Evolutionary conservation across 1,139 yeast species (phyloP), one percentile per base, ranked within the genome.

Genomic region (Yamadazyma mexicana): DNA sequence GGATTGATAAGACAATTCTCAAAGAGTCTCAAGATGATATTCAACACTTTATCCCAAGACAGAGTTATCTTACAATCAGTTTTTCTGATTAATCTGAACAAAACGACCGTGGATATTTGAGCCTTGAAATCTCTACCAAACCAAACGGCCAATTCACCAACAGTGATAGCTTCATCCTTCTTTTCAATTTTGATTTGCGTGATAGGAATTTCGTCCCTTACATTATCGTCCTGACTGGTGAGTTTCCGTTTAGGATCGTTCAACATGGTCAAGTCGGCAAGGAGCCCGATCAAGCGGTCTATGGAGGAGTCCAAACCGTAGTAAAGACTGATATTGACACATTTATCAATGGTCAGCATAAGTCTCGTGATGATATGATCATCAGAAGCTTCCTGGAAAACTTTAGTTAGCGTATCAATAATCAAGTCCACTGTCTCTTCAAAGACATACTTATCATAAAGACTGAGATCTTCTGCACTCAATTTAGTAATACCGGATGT

Each of bases 81-180:
- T 51, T 81, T 78, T 47, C 78, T 79, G 34, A 88, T 67, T 30
- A 92, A 77, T 49, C 95, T 73, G 66, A 92, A 89, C 38, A 92
- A 68, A 0, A 92, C 91, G 37, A 91, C 89, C 1, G 89, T 75
- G 4, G 96, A 86, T 48, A 92, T 68, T 58, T 94, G 98, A 0
- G 96, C 96, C 53, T 91, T 88, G 64, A 87, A 87, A 55, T 89
- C 95, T 36, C 85, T 74, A 6, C 98, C 99, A 59, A 92, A 82
- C 61, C 83, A 77, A 8, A 89, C 88, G 0, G 96, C 79, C 45
- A 81, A 66, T 43, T 87, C 91, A 56, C 95, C 84, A 3, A 92
- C 92, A 8, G 87, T 83, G 28, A 84, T 69, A 3, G 79, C 75
- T 17, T 79, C 82, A 1, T 70, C 66, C 32, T 67, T 74, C 40